Percentiles rank a stretch among this genome's conserved stretches.
Evolutionary conservation across 139 green algal species (phyloP).

Genomic region (Chlorella sorokiniana): DNA sequence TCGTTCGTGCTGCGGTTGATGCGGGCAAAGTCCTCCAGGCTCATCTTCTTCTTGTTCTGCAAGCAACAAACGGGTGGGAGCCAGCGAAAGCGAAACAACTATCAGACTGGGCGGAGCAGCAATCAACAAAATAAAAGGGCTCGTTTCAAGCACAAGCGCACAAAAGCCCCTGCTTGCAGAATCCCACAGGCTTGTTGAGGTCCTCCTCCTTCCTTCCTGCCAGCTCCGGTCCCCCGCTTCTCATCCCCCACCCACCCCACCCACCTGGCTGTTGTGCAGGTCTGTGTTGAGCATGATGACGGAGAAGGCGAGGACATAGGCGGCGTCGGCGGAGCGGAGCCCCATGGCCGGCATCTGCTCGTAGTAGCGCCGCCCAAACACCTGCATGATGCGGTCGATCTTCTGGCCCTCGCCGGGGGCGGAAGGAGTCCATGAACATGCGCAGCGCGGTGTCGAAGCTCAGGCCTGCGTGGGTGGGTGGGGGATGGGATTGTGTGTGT

Average conservation of each 20-base stretch:
- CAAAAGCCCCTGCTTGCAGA: no score
- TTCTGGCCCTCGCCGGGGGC: slow-evolving; percentile 88
- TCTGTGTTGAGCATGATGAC: slow-evolving; percentile 93
- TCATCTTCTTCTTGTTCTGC: slow-evolving; percentile 91
- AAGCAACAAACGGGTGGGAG: not conserved
- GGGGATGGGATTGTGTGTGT: no score
- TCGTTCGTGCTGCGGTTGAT: slow-evolving; percentile 87
- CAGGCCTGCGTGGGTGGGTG: slow-evolving; percentile 64
- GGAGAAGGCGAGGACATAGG: slow-evolving; percentile 83
- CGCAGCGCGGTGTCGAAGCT: slow-evolving; percentile 79
- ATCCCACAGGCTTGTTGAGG: no score
- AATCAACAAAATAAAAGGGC: no score
- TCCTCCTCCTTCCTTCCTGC: no score
- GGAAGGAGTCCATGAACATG: slow-evolving; percentile 78
- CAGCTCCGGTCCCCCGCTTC: no score
- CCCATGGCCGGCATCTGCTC: slow-evolving; percentile 34
- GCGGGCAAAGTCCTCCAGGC: slow-evolving; percentile 77
- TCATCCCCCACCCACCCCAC: no score
- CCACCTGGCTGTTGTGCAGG: slow-evolving; percentile 78
- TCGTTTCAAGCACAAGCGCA: no score
- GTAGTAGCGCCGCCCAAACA: slow-evolving; percentile 46
- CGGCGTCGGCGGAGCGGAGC: slow-evolving; percentile 66
- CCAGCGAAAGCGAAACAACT: no score
- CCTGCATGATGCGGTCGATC: slow-evolving; percentile 81
- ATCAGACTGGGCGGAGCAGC: no score